phyloP scores from a whole-genome alignment of 441 rosid genomes.

The Croton setiger region DNA sequence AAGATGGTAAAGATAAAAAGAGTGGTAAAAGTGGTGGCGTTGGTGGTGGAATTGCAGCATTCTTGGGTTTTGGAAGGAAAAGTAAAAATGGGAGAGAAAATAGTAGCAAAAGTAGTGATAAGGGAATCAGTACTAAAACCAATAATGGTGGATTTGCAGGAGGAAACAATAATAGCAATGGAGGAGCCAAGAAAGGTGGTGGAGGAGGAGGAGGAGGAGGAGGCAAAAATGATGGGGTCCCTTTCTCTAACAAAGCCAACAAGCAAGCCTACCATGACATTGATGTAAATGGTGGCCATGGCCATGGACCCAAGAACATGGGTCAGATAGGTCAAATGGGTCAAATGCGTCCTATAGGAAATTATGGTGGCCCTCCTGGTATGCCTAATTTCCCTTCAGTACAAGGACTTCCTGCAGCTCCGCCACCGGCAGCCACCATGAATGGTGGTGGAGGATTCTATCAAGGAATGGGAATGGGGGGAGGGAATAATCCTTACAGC shows the following conservation, averaged over 20 bases:
- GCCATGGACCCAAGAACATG: slow-evolving; percentile 24
- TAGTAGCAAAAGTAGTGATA: slow-evolving; percentile 22
- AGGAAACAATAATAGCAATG: slow-evolving; percentile 44
- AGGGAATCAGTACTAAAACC: slow-evolving; percentile 5
- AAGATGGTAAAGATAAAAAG: slow-evolving; percentile 43
- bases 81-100: slow-evolving; percentile 29
- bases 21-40: slow-evolving; percentile 31
- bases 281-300: slow-evolving; percentile 31
- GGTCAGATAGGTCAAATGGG: slow-evolving; percentile 43
- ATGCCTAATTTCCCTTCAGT: slow-evolving; percentile 53
- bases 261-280: slow-evolving; percentile 38
- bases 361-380: slow-evolving; percentile 23
- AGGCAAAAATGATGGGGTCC: slow-evolving; percentile 47
- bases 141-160: slow-evolving; percentile 24
- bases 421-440: slow-evolving; percentile 38
- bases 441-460: slow-evolving; percentile 45
- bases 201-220: neutral
- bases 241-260: slow-evolving; percentile 35
- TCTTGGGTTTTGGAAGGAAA: slow-evolving; percentile 60
- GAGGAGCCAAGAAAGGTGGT: slow-evolving; percentile 58
- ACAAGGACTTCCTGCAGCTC: slow-evolving; percentile 58
- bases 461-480: slow-evolving; percentile 29
- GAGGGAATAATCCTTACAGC: slow-evolving; percentile 36
- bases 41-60: slow-evolving; percentile 25
- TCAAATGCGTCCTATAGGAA: slow-evolving; percentile 26